Evolutionary conservation across 495 filamentous ascomycete genomes (phyloP).

Genomic region (Chlorociboria aeruginascens): DNA sequence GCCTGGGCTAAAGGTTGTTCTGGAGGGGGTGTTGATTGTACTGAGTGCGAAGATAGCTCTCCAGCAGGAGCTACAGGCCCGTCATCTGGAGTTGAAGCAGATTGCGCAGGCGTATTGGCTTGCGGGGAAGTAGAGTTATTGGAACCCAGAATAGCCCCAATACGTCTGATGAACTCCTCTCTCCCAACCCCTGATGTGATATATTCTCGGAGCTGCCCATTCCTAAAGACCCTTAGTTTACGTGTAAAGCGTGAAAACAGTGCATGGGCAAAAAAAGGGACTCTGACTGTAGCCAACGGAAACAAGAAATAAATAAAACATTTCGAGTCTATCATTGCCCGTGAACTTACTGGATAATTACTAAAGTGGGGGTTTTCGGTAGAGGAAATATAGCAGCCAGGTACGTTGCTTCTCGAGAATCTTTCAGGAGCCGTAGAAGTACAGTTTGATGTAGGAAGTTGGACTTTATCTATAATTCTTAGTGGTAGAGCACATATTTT

Average conservation of each 20-base stretch:
- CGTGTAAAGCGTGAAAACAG: too few relatives aligned
- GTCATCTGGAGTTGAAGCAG: too few relatives aligned
- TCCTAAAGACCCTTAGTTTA: constrained; percentile 23
- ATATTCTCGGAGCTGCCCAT: constrained; percentile 52
- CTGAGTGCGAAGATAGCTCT: neutral
- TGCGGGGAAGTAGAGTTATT: neutral
- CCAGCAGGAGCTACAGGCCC: too few relatives aligned
- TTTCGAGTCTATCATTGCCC: neutral
- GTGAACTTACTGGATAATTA: constrained; percentile 45
- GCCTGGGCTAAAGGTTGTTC: neutral
- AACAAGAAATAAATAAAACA: neutral
- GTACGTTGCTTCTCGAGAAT: constrained; percentile 67
- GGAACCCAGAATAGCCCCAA: constrained; percentile 28
- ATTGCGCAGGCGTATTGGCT: neutral
- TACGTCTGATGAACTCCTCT: constrained; percentile 42
- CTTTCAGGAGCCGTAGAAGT: constrained; percentile 52
- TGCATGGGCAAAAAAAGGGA: too few relatives aligned
- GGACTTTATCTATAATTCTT: constrained; percentile 23
- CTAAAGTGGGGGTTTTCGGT: constrained; percentile 55
- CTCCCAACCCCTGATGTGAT: constrained; percentile 45
- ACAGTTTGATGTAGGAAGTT: constrained; percentile 48
- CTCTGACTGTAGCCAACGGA: neutral
- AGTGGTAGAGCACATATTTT: neutral
- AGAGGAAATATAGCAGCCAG: constrained; percentile 72
- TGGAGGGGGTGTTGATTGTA: neutral